Percentiles rank a stretch among this genome's conserved stretches.
Conservation (phyloP, 768 basidiomycete species). For the Mycena galopus region DNA sequence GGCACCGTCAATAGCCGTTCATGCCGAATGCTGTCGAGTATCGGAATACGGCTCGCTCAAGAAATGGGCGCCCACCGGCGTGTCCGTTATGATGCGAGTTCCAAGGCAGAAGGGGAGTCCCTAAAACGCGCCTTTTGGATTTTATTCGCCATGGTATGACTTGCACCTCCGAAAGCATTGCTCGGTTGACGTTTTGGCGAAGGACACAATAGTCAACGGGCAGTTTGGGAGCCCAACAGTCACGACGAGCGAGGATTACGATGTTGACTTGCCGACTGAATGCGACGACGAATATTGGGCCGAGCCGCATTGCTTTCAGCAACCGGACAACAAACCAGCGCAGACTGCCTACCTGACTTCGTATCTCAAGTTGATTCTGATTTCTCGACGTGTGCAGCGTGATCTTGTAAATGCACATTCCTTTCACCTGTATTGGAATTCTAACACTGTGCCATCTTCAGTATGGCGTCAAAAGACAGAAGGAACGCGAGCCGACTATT, state of each 20-base stretch:
- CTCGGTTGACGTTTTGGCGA: not conserved
- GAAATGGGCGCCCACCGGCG: constrained; percentile 23
- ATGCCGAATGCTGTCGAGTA: not conserved
- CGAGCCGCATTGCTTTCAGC: constrained; percentile 7
- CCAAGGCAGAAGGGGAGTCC: not conserved
- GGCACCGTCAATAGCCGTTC: not conserved
- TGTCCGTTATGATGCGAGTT: not conserved
- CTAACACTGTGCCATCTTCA: not conserved
- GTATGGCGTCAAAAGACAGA: constrained; percentile 20
- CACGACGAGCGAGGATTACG: constrained; percentile 20
- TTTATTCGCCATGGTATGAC: constrained; percentile 1
- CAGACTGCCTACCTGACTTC: not conserved
- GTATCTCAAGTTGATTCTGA: constrained; percentile 20
- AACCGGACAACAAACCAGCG: constrained; percentile 9
- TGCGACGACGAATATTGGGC: constrained; percentile 28
- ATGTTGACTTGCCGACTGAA: constrained; percentile 14
- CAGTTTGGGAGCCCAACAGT: constrained; percentile 7
- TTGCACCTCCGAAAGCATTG: not conserved
- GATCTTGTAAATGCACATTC: constrained; percentile 2
- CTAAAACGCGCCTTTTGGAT: constrained; percentile 20
- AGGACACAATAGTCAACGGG: constrained; percentile 23
- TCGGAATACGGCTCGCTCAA: constrained; percentile 23
- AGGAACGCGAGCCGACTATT: not conserved
- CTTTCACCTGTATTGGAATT: not conserved
- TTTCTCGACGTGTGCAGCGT: constrained; percentile 14